A percentile compares a stretch with the other conserved stretches of the same genome.
Evolutionary conservation across 1,284 basidiomycete species (phyloP).

Genomic region (Ceratobasidium papillatum): DNA sequence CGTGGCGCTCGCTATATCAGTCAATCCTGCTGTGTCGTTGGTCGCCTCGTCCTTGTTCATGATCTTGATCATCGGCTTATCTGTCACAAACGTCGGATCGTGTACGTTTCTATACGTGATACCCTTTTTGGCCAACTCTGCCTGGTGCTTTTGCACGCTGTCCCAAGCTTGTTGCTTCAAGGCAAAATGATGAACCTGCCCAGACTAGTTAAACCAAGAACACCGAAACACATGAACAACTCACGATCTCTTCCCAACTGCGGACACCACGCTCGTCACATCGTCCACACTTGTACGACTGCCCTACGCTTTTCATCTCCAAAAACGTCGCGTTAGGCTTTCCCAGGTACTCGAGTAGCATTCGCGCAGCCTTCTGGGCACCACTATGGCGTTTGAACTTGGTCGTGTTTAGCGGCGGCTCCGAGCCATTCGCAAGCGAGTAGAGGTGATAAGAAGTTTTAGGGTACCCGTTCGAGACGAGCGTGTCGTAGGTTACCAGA

Average conservation of each 20-base stretch:
- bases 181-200: conserved; percentile 15
- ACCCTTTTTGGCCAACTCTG: neutral
- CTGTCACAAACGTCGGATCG: neutral
- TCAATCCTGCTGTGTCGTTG: neutral
- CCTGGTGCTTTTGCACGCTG: neutral
- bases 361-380: conserved; percentile 1
- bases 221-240: neutral
- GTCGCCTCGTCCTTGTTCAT: neutral
- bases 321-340: conserved; percentile 26
- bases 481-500: neutral
- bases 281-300: conserved; percentile 3
- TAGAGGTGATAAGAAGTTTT: neutral
- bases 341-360: neutral
- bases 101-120: conserved; percentile 7
- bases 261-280: neutral
- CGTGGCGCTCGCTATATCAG: neutral
- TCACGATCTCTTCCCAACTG: conserved; percentile 29
- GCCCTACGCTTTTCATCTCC: conserved; percentile 11
- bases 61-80: conserved; percentile 4
- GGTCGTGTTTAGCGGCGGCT: neutral
- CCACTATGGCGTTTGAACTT: neutral
- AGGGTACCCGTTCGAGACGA: neutral
- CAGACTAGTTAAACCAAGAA: neutral
- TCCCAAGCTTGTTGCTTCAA: neutral
- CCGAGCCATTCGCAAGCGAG: neutral